Evolutionary conservation across 306 rosid genomes (phyloP).

Genomic region (Casuarina equisetifolia): DNA sequence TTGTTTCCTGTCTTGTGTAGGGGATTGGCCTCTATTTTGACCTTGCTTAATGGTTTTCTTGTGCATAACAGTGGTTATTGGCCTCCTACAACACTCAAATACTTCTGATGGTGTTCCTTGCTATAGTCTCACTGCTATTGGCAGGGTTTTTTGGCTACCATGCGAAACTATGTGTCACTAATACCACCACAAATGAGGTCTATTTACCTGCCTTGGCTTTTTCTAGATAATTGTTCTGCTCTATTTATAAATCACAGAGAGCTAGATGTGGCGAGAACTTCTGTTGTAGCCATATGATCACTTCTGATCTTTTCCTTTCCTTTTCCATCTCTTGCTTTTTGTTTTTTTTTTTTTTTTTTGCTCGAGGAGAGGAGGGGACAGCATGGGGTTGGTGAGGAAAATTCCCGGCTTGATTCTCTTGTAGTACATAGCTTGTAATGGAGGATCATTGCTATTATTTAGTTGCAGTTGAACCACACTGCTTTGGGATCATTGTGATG

Average conservation of each 20-base stretch:
- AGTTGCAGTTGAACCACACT: slow-evolving; percentile 8
- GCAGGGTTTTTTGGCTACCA: slow-evolving; percentile 89
- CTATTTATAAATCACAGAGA: slow-evolving; percentile 9
- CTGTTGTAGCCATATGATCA: slow-evolving; percentile 1
- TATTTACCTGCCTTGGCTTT: slow-evolving; percentile 20
- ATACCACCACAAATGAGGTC: slow-evolving; percentile 97
- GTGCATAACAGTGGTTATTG: slow-evolving; percentile 71
- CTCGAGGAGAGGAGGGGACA: background rate
- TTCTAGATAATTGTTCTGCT: slow-evolving; percentile 16
- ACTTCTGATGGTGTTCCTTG: slow-evolving; percentile 78
- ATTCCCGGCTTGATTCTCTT: background rate
- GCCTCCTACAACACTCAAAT: slow-evolving; percentile 85
- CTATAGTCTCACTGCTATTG: slow-evolving; percentile 65
- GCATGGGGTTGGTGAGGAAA: background rate
- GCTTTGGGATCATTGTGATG: background rate
- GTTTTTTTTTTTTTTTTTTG: background rate
- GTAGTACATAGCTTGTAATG: background rate
- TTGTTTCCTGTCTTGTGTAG: background rate
- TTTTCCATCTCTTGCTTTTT: background rate
- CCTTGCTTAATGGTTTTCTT: slow-evolving; percentile 23
- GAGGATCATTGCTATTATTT: background rate
- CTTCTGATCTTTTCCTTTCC: background rate
- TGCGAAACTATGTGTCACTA: slow-evolving; percentile 81
- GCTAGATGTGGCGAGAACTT: background rate
- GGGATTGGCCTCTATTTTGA: background rate